Base-by-base conservation (phyloP, 2,329 filamentous ascomycete genomes). In the Colletotrichum orbiculare region DNA sequence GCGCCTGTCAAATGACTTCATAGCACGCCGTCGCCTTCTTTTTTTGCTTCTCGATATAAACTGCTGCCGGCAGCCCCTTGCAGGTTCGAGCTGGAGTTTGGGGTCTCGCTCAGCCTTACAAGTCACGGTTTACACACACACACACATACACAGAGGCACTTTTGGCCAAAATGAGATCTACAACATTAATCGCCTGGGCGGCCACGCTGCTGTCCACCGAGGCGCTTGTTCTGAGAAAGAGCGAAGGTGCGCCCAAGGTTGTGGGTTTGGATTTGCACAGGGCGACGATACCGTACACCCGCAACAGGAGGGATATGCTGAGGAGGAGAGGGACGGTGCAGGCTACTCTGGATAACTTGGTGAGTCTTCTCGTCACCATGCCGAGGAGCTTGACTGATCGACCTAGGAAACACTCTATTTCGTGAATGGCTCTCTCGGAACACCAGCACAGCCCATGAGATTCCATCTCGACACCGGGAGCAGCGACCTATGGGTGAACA, bases 401-500 rank as follows among this genome's bases (percentile, higher is more conserved):
- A 7, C 37, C 11, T 56, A 88, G 84, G 78, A 86, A 81, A 88
- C 86, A 2, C 79, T 91, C 35, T 91, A 91, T 74, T 88, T 86
- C 69, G 81, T 88, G 70, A 90, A 91, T 73, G 83, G 81, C 52
- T 83, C 86, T 6, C 69, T 91, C 52, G 89, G 89, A 54, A 91
- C 88, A 2, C 89, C 89, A 11, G 72, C 83, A 8, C 87, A 89
- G 72, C 69, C 75, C 1, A 70, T 91, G 47, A 81, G 82, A 15
- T 78, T 91, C 66, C 87, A 89, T 69, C 73, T 91, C 57, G 89
- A 91, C 74, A 91, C 89, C 6, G 89, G 89, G 54, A 90, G 88
- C 76, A 90, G 87, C 70, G 89, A 91, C 72, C 77, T 91, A 25
- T 91, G 89, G 88, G 85, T 91, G 8, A 96, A 96, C 73, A 85